Base-by-base conservation (phyloP, 768 basidiomycete genomes). In the Strobilomyces echinocephalus region DNA sequence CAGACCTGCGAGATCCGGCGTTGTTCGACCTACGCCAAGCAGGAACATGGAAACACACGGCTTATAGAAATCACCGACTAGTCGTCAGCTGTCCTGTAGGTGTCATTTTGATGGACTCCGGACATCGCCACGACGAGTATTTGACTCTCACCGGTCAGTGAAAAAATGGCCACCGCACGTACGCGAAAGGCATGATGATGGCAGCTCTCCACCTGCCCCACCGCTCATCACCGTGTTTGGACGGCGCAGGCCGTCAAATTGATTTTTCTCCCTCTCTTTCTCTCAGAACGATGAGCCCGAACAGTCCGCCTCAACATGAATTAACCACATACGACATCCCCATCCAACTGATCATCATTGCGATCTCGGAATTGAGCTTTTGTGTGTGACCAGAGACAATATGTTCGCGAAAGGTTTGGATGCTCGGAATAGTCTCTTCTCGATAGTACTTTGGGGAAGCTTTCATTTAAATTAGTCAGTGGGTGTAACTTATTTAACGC, bases 221-320 rank as follows among this genome's bases (percentile, higher is more conserved):
- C 34, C 68, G 66, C 48, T 72, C 73, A 55, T 70, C 64, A 62
- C 79, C 75, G 57, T 80, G 76, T 47, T 26, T 81, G 76, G 48
- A 76, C 66, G 35, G 46, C 81, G 73, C 46, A 79, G 63, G 60
- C 80, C 82, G 49, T 90, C 87, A 62, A 91, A 87, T 67, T 28
- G 28, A 4, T 28, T 8, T 88, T 84, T 36, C 11, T 35, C 15
- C 76, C 6, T n/a, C 9, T 52, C 21, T 79, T 2, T 91, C 74
- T 20, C 12, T 12, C 2, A 90, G 76, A 90, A 74, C 88, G 89
- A 91, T 16, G 88, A 87, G 63, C 89, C 90, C 39, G 83, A 83
- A 60, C 43, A 42, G 40, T 30, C 16, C 31, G 44, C 24, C 49
- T 52, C 40, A 48, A 42, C 36, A 35, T 5, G 41, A 33, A 35